A percentile compares a stretch with the other conserved stretches of the same genome.
Conservation (phyloP, 1,284 basidiomycete species). For the Omphalotus olearius region DNA sequence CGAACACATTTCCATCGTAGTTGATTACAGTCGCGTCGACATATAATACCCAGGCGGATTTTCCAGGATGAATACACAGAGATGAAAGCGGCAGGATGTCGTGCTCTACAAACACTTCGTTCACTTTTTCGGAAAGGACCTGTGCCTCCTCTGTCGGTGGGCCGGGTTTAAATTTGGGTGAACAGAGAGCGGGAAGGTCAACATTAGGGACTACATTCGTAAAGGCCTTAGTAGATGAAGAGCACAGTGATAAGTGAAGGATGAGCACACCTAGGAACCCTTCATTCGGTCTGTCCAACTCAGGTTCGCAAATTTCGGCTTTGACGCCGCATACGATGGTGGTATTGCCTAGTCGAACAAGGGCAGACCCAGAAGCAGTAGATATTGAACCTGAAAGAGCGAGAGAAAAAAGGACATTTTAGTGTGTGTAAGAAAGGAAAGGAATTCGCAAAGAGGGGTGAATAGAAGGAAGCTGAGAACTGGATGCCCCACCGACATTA, state of each 20-base stretch:
- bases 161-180: constrained; percentile 90
- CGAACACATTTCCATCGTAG: constrained; percentile 94
- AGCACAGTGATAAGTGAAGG: not conserved
- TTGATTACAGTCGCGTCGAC: constrained; percentile 94
- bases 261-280: constrained; percentile 75
- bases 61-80: constrained; percentile 78
- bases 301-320: constrained; percentile 90
- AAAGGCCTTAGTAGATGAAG: not conserved
- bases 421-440: not conserved
- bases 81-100: constrained; percentile 58
- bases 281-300: constrained; percentile 65
- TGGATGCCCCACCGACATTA: constrained; percentile 59
- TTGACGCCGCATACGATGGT: constrained; percentile 93
- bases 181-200: constrained; percentile 90
- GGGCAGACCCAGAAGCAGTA: constrained; percentile 86
- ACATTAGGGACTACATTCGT: constrained; percentile 52
- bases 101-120: constrained; percentile 73
- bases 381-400: constrained; percentile 69
- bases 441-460: not conserved
- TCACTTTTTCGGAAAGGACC: constrained; percentile 77
- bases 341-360: constrained; percentile 87
- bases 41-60: constrained; percentile 89
- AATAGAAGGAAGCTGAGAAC: constrained; percentile 4
- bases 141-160: constrained; percentile 93
- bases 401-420: constrained; percentile 1